phyloP scores from a whole-genome alignment of 1,139 yeast genomes.

The Hyphopichia fennica region DNA sequence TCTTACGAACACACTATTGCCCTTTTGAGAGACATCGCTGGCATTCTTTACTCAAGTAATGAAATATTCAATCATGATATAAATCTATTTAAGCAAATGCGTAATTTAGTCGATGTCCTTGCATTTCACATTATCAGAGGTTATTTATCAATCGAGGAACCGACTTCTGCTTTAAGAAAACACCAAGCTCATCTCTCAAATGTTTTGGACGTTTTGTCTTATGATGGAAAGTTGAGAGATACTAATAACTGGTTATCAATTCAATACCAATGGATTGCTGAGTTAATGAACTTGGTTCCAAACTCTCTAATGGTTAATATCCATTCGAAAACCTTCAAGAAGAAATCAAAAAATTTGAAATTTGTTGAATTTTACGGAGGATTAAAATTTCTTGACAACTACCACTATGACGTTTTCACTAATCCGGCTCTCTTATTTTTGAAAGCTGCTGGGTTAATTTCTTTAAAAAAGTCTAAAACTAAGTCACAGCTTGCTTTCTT shows the following conservation, averaged over 20 bases:
- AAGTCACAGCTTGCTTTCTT: background rate
- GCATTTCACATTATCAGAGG: constrained; percentile 66
- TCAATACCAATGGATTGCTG: constrained; percentile 58
- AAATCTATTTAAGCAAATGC: constrained; percentile 28
- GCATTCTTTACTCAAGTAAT: constrained; percentile 13
- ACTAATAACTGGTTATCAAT: constrained; percentile 40
- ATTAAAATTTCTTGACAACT: constrained; percentile 24
- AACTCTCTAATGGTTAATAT: constrained; percentile 37
- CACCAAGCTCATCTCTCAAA: constrained; percentile 63
- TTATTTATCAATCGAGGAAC: constrained; percentile 59
- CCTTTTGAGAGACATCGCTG: constrained; percentile 17
- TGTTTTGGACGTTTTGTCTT: constrained; percentile 17
- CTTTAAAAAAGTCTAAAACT: constrained; percentile 6
- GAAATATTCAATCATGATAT: constrained; percentile 28
- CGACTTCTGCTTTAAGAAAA: constrained; percentile 59
- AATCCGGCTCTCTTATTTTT: constrained; percentile 30
- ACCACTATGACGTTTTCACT: constrained; percentile 24
- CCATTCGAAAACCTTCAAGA: constrained; percentile 1
- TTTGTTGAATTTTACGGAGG: constrained; percentile 34
- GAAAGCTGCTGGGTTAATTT: constrained; percentile 18
- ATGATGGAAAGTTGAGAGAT: constrained; percentile 5
- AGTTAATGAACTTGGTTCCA: constrained; percentile 49
- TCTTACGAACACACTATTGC: constrained; percentile 35
- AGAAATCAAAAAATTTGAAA: constrained; percentile 8
- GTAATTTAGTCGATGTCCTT: constrained; percentile 56